Percentiles rank a stretch among this genome's conserved stretches.
These are phyloP conservation scores for Bruguiera parviflora DNA, from an alignment of 345 rosid species.

Conservation along the genomic window DNA sequence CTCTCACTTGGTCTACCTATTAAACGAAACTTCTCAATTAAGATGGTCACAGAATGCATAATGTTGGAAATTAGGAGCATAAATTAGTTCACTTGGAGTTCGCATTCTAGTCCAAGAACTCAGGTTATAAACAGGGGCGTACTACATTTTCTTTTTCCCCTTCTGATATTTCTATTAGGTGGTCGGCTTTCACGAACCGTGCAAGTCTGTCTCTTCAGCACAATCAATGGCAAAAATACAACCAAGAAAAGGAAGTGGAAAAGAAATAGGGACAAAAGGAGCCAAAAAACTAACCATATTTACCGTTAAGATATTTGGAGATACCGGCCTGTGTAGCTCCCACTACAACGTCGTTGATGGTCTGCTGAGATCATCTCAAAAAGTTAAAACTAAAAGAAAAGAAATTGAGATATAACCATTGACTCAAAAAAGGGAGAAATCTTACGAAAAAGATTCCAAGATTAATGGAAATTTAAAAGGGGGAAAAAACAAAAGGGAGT, in stretches of 20 bases:
- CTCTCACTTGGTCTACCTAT: conserved; percentile 22
- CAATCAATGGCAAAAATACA: too few species aligned
- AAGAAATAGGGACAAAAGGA: not conserved
- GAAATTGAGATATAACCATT: not conserved
- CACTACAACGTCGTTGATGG: conserved; percentile 35
- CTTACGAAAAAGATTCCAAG: not conserved
- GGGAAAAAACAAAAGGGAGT: not conserved
- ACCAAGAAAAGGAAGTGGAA: not conserved
- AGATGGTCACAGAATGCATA: not conserved
- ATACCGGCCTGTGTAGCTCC: conserved; percentile 43
- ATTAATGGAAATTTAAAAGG: not conserved
- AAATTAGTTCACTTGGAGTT: too few species aligned
- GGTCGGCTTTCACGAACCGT: too few species aligned
- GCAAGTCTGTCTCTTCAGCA: too few species aligned
- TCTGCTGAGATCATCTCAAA: conserved; percentile 23
- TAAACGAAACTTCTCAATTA: not conserved
- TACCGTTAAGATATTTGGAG: conserved; percentile 35
- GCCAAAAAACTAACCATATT: conserved; percentile 25
- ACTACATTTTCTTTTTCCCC: too few species aligned
- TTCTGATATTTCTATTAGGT: too few species aligned
- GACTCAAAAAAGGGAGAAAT: too few species aligned
- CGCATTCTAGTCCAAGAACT: too few species aligned
- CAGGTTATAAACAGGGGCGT: too few species aligned
- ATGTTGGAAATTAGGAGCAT: not conserved
- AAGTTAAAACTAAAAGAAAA: not conserved